Percentiles rank a stretch among this genome's conserved stretches.
Evolutionary conservation across 306 rosid species (phyloP).

Genomic region (Boehmeria nivea): DNA sequence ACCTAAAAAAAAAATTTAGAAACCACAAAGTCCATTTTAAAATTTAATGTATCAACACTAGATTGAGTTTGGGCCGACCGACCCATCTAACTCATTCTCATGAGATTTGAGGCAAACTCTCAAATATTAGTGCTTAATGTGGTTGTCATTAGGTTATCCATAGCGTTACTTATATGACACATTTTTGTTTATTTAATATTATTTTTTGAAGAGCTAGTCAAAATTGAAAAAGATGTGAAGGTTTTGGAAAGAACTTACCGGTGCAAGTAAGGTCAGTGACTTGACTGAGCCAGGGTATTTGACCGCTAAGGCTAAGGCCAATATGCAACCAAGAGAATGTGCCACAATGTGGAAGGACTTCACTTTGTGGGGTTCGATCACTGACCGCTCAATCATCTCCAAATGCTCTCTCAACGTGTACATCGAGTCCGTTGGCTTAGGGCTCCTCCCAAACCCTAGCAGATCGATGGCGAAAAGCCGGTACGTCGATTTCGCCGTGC

Average conservation of each 20-base stretch:
- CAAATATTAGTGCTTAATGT: no score
- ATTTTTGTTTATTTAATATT: no score
- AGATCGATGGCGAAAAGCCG: conserved; percentile 83
- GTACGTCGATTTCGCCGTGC: conserved; percentile 35
- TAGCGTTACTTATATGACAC: no score
- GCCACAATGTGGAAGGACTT: conserved; percentile 91
- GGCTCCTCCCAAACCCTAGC: conserved; percentile 90
- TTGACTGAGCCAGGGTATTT: conserved; percentile 66
- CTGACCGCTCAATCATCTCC: conserved; percentile 74
- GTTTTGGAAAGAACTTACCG: conserved; percentile 30
- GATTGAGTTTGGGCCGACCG: no score
- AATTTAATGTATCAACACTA: no score
- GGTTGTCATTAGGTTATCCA: no score
- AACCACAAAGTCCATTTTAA: no score
- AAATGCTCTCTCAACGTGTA: conserved; percentile 82
- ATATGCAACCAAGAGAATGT: conserved; percentile 85
- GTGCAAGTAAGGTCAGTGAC: conserved; percentile 88
- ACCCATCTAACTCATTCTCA: no score
- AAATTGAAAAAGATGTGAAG: neutral
- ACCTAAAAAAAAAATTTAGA: no score
- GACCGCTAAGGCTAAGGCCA: conserved; percentile 81
- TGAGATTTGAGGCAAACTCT: no score
- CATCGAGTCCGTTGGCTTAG: conserved; percentile 73
- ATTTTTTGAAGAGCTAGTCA: neutral
- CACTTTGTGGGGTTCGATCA: conserved; percentile 62